Percentiles rank a stretch among this genome's conserved stretches.
phyloP scores from a whole-genome alignment of 2,329 filamentous ascomycete species.

The Amauroascus verrucosus region DNA sequence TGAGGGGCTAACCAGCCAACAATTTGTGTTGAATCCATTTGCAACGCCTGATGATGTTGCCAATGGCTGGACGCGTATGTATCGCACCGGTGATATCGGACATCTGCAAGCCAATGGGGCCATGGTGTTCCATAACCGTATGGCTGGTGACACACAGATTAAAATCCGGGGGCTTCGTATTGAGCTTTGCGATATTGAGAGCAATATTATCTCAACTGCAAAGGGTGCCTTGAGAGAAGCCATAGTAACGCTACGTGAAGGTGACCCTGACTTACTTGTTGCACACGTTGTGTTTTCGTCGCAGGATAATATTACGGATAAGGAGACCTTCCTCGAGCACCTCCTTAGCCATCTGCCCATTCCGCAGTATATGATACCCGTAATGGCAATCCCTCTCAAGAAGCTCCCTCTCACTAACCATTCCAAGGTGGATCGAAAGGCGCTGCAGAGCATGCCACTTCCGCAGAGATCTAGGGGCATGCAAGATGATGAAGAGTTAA shows the following conservation, averaged over 20 bases:
- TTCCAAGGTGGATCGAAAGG: constrained; percentile 11
- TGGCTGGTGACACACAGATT: constrained; percentile 18
- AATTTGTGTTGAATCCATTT: constrained; percentile 17
- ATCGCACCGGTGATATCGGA: constrained; percentile 20
- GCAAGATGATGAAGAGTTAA: background rate
- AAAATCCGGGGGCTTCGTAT: constrained; percentile 24
- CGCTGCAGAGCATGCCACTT: background rate
- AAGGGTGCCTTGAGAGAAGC: background rate
- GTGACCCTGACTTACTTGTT: constrained; percentile 15
- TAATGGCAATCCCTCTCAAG: constrained; percentile 8
- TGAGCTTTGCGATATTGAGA: constrained; percentile 36
- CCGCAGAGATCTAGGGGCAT: background rate
- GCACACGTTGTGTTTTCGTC: constrained; percentile 8
- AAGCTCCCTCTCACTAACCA: constrained; percentile 10
- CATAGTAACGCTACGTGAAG: background rate
- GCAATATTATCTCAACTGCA: background rate
- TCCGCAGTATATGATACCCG: constrained; percentile 14
- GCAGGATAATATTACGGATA: background rate
- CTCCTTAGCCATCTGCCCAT: background rate
- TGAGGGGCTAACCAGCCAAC: constrained; percentile 4
- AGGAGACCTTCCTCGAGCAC: background rate
- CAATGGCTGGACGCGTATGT: constrained; percentile 16
- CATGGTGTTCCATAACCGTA: constrained; percentile 20
- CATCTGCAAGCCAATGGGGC: constrained; percentile 18
- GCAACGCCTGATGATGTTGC: background rate